phyloP scores from a whole-genome alignment of 2,329 filamentous ascomycete genomes.

The Nectriaceae sp. region DNA sequence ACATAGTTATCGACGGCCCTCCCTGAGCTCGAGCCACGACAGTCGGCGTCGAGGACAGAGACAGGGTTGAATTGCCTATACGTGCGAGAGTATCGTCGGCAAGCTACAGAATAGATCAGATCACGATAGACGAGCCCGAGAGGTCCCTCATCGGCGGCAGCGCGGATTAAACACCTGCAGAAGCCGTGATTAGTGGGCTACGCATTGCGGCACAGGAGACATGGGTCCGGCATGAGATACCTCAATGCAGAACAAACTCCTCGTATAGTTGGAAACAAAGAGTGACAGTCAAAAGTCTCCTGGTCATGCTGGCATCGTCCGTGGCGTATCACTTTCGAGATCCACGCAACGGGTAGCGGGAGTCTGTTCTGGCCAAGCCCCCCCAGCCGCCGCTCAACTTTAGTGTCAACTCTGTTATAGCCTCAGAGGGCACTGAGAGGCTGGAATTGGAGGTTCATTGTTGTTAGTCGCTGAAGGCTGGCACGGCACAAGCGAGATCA shows the following conservation, averaged over 20 bases:
- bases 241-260: not conserved
- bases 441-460: too few relatives aligned
- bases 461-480: too few relatives aligned
- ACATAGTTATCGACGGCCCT: too few relatives aligned
- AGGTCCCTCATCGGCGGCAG: not conserved
- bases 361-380: constrained; percentile 10
- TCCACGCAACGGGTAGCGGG: constrained; percentile 16
- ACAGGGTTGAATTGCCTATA: too few relatives aligned
- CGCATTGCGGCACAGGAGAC: not conserved
- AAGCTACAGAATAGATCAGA: too few relatives aligned
- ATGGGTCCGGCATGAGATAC: not conserved
- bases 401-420: not conserved
- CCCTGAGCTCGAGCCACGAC: too few relatives aligned
- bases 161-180: not conserved
- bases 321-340: too few relatives aligned
- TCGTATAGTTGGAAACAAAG: not conserved
- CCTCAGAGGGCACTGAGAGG: too few relatives aligned
- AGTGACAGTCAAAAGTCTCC: not conserved
- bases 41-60: too few relatives aligned
- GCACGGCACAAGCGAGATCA: not conserved
- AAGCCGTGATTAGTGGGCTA: not conserved
- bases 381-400: not conserved
- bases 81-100: too few relatives aligned
- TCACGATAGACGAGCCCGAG: not conserved
- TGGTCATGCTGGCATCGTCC: constrained; percentile 6